Base-by-base conservation (phyloP, 2,329 filamentous ascomycete genomes). In the Blastomyces emzantsi region DNA sequence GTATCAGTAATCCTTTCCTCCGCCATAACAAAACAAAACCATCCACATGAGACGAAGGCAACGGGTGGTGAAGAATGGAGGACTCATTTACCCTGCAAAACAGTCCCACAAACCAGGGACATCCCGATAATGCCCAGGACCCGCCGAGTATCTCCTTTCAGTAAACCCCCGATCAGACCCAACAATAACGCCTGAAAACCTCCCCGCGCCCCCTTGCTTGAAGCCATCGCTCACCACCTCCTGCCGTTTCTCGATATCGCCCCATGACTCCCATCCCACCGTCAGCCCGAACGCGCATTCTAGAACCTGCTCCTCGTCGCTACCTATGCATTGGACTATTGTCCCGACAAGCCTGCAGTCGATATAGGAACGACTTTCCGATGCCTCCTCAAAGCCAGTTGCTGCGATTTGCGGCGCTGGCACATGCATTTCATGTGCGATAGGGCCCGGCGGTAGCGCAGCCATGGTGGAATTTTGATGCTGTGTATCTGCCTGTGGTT, bases 191-290 rank as follows among this genome's bases (percentile, higher is more conserved):
- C 72, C 71, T 47, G 65, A 66, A 64, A 74, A 74, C 19, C 72
- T 64, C 19, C 72, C 72, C 8, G 67, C 70, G 13, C 72, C 72
- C 8, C 72, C 71, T 59, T 69, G 66, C 33, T 65, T 67, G 54
- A 69, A 69, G 7, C 70, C 71, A 66, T 73, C 72, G 60, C 72
- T 69, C 36, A 66, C 63, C 1, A 67, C 66, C 28, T 67, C 69
- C 67, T 64, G 69, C 8, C 67, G 62, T 17, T 60, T 65, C 56
- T 66, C 45, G 45, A 66, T 64, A 39, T 70, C 62, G 33, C 5
- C 33, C 33, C 33, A 36, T 36, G 33, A 36, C 4, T 62, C 64
- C 71, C 70, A 71, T 5, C 72, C 71, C 47, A 71, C 67, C 15
- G 41, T 65, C 69, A 73, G 68, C 1, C 66, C 64, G 64, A 70